phyloP scores from a whole-genome alignment of 1,284 basidiomycete genomes.

The Heterobasidion annosum region DNA sequence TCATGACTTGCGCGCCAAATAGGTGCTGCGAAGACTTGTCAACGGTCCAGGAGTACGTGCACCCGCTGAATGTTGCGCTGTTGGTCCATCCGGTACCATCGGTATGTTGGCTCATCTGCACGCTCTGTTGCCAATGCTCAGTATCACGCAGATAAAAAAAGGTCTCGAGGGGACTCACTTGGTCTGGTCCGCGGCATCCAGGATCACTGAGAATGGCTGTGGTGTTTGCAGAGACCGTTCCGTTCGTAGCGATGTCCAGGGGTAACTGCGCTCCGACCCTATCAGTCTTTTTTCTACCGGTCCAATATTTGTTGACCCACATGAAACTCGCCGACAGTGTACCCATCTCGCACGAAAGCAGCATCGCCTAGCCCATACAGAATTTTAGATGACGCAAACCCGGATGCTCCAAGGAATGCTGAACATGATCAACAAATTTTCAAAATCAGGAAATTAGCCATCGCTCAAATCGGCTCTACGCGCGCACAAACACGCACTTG shows the following conservation, averaged over 20 bases:
- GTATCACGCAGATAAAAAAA: not conserved
- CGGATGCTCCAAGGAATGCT: conserved; percentile 45
- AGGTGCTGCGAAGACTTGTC: conserved; percentile 26
- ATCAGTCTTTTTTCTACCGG: not conserved
- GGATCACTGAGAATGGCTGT: conserved; percentile 36
- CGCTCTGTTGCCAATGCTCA: conserved; percentile 4
- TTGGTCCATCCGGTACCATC: conserved; percentile 31
- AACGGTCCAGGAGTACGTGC: conserved; percentile 30
- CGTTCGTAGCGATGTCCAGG: conserved; percentile 17
- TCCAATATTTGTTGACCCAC: conserved; percentile 16
- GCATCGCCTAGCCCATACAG: conserved; percentile 35
- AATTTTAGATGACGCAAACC: conserved; percentile 39
- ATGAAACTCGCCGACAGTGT: conserved; percentile 36
- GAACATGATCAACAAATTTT: not conserved
- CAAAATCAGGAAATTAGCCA: not conserved
- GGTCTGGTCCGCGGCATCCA: conserved; percentile 27
- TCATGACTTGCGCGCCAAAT: conserved; percentile 24
- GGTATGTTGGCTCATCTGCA: conserved; percentile 20
- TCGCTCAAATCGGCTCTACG: not conserved
- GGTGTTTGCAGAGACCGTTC: conserved; percentile 34
- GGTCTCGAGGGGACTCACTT: conserved; percentile 17
- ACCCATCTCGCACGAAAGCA: conserved; percentile 31
- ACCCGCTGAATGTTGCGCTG: conserved; percentile 27
- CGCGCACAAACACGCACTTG: conserved; percentile 23
- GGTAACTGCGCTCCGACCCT: conserved; percentile 12